These are phyloP conservation scores for Solanum chiquidenum DNA, from an alignment of 257 asterid species.

Conservation along the genomic window DNA sequence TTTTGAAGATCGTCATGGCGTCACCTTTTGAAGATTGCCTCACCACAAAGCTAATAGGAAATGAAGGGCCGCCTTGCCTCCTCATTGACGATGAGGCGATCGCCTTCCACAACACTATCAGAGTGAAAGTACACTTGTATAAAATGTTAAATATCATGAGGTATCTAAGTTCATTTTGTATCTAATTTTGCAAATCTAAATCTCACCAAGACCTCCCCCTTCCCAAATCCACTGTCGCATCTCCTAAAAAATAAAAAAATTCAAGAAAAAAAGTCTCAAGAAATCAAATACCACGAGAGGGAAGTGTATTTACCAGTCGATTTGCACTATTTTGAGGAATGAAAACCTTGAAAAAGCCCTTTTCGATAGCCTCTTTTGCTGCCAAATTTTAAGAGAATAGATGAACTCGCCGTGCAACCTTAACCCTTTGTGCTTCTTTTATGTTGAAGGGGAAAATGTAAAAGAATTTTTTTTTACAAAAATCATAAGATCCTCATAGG, in stretches of 20 bases:
- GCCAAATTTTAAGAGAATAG: not conserved
- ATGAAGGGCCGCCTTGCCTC: too few species aligned
- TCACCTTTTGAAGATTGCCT: too few species aligned
- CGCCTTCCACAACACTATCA: too few species aligned
- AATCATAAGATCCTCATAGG: not conserved
- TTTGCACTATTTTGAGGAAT: not conserved
- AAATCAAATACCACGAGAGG: too few species aligned
- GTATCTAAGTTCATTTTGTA: too few species aligned
- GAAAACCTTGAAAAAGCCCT: not conserved
- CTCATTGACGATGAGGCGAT: too few species aligned
- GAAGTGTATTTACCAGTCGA: too few species aligned
- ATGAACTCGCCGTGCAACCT: not conserved
- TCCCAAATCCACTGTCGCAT: not conserved
- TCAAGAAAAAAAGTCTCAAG: not conserved
- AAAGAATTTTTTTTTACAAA: not conserved
- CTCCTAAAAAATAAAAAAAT: not conserved
- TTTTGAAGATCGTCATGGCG: too few species aligned
- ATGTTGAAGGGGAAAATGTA: not conserved
- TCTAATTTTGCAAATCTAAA: too few species aligned
- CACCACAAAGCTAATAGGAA: too few species aligned
- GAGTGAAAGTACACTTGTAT: too few species aligned
- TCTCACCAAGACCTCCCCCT: accelerated
- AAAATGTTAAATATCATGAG: too few species aligned
- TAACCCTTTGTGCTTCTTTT: not conserved
- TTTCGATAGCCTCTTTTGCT: not conserved